Base-by-base conservation (phyloP, 2,329 filamentous ascomycete genomes). In the Phaeosphaeriaceae sp. region DNA sequence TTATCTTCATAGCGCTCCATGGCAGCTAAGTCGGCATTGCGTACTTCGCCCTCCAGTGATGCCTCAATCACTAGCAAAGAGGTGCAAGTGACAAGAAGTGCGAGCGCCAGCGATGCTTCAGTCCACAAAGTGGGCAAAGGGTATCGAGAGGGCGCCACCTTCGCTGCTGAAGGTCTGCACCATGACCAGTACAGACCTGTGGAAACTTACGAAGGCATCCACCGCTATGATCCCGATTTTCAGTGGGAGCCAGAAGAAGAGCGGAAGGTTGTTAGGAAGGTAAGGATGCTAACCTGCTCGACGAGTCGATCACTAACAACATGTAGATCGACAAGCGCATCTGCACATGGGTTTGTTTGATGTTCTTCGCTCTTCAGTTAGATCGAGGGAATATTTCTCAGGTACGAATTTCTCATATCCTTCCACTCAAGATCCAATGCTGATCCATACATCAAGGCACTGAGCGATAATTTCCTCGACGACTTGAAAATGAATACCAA, bases 221-320 rank as follows among this genome's bases (percentile, higher is more conserved):
- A 86, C 66, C 76, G 83, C 41, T 86, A 80, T 62, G 83, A 87
- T 56, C 83, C 83, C 0, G 64, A 74, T 1, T 82, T 80, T 37
- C 72, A 77, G 37, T 87, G 84, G 84, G 79, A 79, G 2, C 68
- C 75, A 9, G 75, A 78, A 39, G 84, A 87, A 59, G 84, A 87
- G 67, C 78, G 75, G 63, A 76, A 68, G 38, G 66, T 86, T 1
- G 76, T 85, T 8, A 72, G 81, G 37, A 83, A 80, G 71, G 79
- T 83, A 70, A 37, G 56, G 61, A 16, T 17, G n/a, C 2, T 11
- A 4, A 6, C 12, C 3, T 1, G 16, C 16, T 28, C 1, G 13
- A 30, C 16, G 23, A 28, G 13, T 7, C 1, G 11, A 4, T 35
- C 6, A 48, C 40, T 54, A 17, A 59, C 15, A 39, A 4, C 4